These are phyloP conservation scores for Circinella umbellata DNA, from an alignment of 371 early-diverging fungal species.

Conservation along the genomic window DNA sequence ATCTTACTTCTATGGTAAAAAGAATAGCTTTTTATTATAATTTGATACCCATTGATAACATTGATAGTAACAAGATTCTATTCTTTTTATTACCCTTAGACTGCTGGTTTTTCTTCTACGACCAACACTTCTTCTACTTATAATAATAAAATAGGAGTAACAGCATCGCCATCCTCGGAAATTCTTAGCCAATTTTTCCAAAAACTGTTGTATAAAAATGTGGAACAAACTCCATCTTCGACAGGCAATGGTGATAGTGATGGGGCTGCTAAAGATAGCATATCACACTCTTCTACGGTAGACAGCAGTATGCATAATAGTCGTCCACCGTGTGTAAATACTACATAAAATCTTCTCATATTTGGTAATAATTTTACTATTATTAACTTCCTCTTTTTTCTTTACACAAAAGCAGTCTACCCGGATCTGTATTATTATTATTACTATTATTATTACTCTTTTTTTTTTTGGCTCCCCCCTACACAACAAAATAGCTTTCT, in stretches of 20 bases:
- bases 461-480: no score
- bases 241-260: neutral
- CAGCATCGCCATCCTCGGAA: neutral
- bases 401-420: no score
- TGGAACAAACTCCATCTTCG: neutral
- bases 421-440: no score
- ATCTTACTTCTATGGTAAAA: no score
- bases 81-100: no score
- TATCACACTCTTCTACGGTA: neutral
- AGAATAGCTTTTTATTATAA: no score
- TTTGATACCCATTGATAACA: no score
- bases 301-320: neutral
- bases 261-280: neutral
- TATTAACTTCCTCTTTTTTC: no score
- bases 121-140: neutral
- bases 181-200: constrained; percentile 2
- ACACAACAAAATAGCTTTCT: no score
- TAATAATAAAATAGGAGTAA: neutral
- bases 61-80: no score
- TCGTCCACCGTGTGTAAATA: constrained; percentile 9
- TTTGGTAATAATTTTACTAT: no score
- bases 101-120: neutral
- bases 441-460: no score
- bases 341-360: neutral
- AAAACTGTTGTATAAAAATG: neutral